phyloP scores from a whole-genome alignment of 768 basidiomycete species.

The Lentinula sp. region DNA sequence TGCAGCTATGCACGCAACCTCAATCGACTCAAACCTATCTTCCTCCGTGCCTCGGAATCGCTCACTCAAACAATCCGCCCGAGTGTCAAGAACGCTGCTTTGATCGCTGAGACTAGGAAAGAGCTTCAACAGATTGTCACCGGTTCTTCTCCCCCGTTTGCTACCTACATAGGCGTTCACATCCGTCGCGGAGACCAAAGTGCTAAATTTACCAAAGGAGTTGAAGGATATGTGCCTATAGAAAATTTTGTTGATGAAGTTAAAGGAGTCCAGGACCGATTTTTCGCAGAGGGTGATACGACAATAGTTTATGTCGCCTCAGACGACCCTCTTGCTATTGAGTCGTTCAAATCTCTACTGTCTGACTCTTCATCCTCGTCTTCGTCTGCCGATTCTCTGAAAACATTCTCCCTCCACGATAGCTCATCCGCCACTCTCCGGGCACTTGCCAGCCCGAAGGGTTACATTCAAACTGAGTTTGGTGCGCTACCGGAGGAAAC shows the following conservation, averaged over 20 bases:
- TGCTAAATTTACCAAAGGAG: constrained; percentile 37
- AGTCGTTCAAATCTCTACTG: constrained; percentile 34
- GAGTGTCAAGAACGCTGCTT: constrained; percentile 32
- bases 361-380: constrained; percentile 21
- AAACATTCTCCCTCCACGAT: not conserved
- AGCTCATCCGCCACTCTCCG: not conserved
- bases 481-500: constrained; percentile 10
- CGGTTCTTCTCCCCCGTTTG: not conserved
- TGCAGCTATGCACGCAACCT: constrained; percentile 46
- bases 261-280: constrained; percentile 16
- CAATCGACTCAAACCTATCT: constrained; percentile 54
- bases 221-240: constrained; percentile 40
- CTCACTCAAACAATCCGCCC: constrained; percentile 49
- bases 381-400: not conserved
- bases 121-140: constrained; percentile 29
- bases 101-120: constrained; percentile 44
- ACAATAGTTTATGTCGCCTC: constrained; percentile 54
- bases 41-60: constrained; percentile 36
- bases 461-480: constrained; percentile 53
- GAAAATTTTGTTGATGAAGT: constrained; percentile 41
- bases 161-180: constrained; percentile 48
- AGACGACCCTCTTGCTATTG: constrained; percentile 43
- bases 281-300: constrained; percentile 24
- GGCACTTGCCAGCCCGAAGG: constrained; percentile 11
- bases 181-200: constrained; percentile 57